Base-by-base conservation (phyloP, 2,329 filamentous ascomycete genomes). In the Epichloe baconii region DNA sequence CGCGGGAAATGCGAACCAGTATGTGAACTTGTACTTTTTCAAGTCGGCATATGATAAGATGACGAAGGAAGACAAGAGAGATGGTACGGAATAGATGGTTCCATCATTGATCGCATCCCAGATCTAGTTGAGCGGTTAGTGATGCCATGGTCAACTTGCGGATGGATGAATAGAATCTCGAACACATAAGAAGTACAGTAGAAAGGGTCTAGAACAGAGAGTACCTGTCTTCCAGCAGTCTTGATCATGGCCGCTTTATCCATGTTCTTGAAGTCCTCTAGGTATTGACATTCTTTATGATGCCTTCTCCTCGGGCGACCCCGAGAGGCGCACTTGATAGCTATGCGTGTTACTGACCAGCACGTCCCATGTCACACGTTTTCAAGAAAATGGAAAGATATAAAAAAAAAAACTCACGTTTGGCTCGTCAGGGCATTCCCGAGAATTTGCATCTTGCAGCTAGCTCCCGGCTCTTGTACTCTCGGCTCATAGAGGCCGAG, bases 91-190 rank as follows among this genome's bases (percentile, higher is more conserved):
- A 69, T 95, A 97, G 59, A 98, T 95, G 41, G 88, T 94, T 52
- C 90, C 91, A 68, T 98, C 93, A 58, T 89, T 85, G 62, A 98
- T 96, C 26, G 93, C 91, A 67, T 97, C 89, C 91, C 91, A 97
- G 55, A 98, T 89, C 85, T 94, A 63, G 4, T 15, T 26, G 17
- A 21, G 17, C 19, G 5, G 19, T 48, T 31, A 26, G 34, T 37
- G 23, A n/a, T 36, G 35, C 10, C 23, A 14, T 15, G 15, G 36
- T 31, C 46, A 26, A 19, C 21, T 34, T 6, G 8, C 31, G 31
- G 31, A 31, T 31, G 31, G 10, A 31, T 31, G 31, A 31, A 31
- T 11, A 11, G 12, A 5, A 40, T 40, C 4, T 23, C 35, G 14
- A 26, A 23, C 15, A 44, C 11, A 26, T 21, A 23, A 14, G 7